Evolutionary conservation across 2,329 filamentous ascomycete genomes (phyloP).

Genomic region (Sordariomycetes sp.): DNA sequence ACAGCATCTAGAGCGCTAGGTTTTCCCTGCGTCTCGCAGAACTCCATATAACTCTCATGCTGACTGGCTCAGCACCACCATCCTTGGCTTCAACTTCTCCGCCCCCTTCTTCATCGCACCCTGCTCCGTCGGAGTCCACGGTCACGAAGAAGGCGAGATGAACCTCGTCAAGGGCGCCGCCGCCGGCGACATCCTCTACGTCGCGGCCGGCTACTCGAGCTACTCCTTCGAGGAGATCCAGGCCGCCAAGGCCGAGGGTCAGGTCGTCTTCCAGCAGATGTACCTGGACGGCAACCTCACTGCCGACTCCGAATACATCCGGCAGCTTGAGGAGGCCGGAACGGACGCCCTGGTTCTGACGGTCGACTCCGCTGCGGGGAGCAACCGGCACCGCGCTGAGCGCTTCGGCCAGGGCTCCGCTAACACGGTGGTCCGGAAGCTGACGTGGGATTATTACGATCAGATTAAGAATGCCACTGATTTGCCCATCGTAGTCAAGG

Average conservation of each 20-base stretch:
- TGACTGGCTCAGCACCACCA: constrained; percentile 22
- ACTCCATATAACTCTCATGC: constrained; percentile 3
- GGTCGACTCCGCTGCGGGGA: constrained; percentile 21
- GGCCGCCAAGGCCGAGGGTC: constrained; percentile 18
- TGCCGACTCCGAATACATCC: constrained; percentile 15
- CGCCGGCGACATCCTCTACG: constrained; percentile 34
- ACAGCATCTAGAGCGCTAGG: no score
- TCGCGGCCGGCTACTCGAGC: constrained; percentile 21
- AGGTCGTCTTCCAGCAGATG: constrained; percentile 24
- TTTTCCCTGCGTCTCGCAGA: neutral
- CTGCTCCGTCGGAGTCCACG: constrained; percentile 29
- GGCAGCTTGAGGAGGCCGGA: constrained; percentile 17
- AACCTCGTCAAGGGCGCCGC: constrained; percentile 35
- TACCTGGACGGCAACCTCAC: constrained; percentile 20
- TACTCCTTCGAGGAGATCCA: constrained; percentile 22
- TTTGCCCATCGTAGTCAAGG: constrained; percentile 26
- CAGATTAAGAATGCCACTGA: constrained; percentile 19
- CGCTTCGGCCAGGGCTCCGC: constrained; percentile 23
- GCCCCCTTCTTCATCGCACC: constrained; percentile 42
- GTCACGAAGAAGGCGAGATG: constrained; percentile 29
- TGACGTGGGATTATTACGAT: constrained; percentile 22
- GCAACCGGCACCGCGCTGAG: constrained; percentile 19
- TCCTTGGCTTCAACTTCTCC: constrained; percentile 38
- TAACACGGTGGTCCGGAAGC: constrained; percentile 6
- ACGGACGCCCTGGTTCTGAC: constrained; percentile 23